A percentile compares a stretch with the other conserved stretches of the same genome.
Evolutionary conservation across 2,329 filamentous ascomycete genomes (phyloP).

Genomic region (Sclerotinia minor): DNA sequence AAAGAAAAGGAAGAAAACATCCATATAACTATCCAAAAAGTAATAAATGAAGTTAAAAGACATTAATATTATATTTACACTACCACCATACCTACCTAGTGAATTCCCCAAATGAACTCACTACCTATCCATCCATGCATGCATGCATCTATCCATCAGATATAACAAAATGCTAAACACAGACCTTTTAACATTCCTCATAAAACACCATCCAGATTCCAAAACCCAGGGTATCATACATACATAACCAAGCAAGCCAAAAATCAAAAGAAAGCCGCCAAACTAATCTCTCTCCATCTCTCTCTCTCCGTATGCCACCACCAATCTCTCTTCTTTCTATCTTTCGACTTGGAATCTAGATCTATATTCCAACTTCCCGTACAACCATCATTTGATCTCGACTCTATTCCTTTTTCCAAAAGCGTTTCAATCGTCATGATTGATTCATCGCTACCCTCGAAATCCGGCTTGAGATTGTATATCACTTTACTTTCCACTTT

Average conservation of each 20-base stretch:
- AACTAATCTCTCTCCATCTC: slow-evolving; percentile 35
- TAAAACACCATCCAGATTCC: slow-evolving; percentile 7
- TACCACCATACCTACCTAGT: not conserved
- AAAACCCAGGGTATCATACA: slow-evolving; percentile 24
- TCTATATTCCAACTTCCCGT: slow-evolving; percentile 31
- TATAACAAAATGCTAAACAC: not conserved
- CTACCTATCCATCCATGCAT: too few relatives aligned
- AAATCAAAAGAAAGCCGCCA: slow-evolving; percentile 34
- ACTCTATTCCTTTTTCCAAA: slow-evolving; percentile 42
- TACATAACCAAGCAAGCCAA: too few relatives aligned
- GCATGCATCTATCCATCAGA: not conserved
- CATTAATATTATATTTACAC: not conserved
- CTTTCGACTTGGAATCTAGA: slow-evolving; percentile 27
- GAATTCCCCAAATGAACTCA: not conserved
- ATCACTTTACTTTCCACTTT: slow-evolving; percentile 56
- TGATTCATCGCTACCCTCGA: slow-evolving; percentile 55
- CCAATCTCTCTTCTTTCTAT: slow-evolving; percentile 34
- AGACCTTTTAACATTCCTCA: not conserved
- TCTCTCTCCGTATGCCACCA: slow-evolving; percentile 40
- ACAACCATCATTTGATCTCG: slow-evolving; percentile 33
- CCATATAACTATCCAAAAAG: not conserved
- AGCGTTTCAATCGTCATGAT: slow-evolving; percentile 56
- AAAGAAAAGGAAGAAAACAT: not conserved
- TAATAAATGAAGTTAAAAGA: not conserved
- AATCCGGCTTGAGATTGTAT: slow-evolving; percentile 58